Evolutionary conservation across 2,329 filamentous ascomycete species (phyloP).

Genomic region (Colletotrichum brevisporum): DNA sequence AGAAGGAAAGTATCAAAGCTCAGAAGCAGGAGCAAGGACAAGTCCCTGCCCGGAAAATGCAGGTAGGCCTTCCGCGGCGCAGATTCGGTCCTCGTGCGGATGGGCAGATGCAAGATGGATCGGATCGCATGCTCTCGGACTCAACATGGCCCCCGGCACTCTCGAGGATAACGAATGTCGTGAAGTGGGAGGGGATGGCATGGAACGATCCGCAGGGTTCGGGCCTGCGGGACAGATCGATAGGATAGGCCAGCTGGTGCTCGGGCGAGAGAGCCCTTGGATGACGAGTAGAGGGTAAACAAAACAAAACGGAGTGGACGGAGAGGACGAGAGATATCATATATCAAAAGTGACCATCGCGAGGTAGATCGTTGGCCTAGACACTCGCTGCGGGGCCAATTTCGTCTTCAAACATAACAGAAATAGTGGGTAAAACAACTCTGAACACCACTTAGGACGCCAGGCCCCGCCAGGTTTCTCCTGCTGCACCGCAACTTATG

Average conservation of each 20-base stretch:
- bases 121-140: slow-evolving; percentile 25
- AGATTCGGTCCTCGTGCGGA: slow-evolving; percentile 13
- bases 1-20: slow-evolving; percentile 22
- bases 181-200: slow-evolving; percentile 13
- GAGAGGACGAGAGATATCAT: slow-evolving; percentile 33
- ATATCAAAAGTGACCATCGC: slow-evolving; percentile 38
- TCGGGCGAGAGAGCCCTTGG: slow-evolving; percentile 3
- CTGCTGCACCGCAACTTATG: slow-evolving; percentile 31
- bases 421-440: slow-evolving; percentile 23
- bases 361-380: slow-evolving; percentile 28
- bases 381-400: slow-evolving; percentile 24
- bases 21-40: background rate
- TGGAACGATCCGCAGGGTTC: slow-evolving; percentile 35
- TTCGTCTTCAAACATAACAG: slow-evolving; percentile 30
- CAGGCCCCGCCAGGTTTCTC: slow-evolving; percentile 25
- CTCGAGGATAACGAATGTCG: slow-evolving; percentile 22
- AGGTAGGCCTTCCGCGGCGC: slow-evolving; percentile 1
- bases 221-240: slow-evolving; percentile 25
- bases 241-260: slow-evolving; percentile 10
- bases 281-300: slow-evolving; percentile 26
- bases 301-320: slow-evolving; percentile 37
- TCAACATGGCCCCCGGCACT: slow-evolving; percentile 16
- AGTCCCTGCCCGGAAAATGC: slow-evolving; percentile 2
- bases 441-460: background rate
- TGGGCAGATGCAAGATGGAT: slow-evolving; percentile 23